phyloP scores from a whole-genome alignment of 2,329 filamentous ascomycete species.

The Claviceps digitariae region DNA sequence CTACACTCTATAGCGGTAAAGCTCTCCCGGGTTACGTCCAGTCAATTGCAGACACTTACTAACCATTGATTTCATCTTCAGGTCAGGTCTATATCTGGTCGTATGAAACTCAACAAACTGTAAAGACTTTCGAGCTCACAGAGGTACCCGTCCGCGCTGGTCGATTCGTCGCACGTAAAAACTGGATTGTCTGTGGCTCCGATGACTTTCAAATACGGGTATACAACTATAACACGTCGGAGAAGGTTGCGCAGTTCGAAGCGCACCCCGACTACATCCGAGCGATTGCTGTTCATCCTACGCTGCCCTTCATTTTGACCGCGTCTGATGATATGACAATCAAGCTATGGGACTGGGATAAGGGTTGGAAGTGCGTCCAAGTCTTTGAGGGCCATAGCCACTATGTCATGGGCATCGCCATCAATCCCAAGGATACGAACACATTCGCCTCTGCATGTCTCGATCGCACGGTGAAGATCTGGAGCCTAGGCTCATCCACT shows the following conservation, averaged over 20 bases:
- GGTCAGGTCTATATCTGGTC: constrained; percentile 99
- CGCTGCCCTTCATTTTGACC: constrained; percentile 88
- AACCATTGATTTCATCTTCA: constrained; percentile 18
- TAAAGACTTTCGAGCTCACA: constrained; percentile 98
- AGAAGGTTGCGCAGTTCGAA: constrained; percentile 96
- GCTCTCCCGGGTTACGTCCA: neutral
- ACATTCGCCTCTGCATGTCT: constrained; percentile 86
- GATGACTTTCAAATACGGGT: constrained; percentile 81
- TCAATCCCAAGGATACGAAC: constrained; percentile 96
- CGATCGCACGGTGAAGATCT: constrained; percentile 94
- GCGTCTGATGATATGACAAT: constrained; percentile 98
- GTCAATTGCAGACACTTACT: neutral
- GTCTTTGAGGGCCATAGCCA: constrained; percentile 93
- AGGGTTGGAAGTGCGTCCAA: constrained; percentile 94
- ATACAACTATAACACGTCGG: constrained; percentile 98
- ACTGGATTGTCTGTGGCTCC: constrained; percentile 95
- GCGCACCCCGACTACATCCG: constrained; percentile 98
- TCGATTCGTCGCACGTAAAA: constrained; percentile 93
- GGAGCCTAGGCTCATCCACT: constrained; percentile 85
- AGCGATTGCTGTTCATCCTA: constrained; percentile 88
- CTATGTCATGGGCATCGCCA: constrained; percentile 91
- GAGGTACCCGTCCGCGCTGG: constrained; percentile 96
- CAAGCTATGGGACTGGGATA: constrained; percentile 98
- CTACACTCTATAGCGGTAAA: constrained; percentile 85
- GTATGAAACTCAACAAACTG: constrained; percentile 88